phyloP scores from a whole-genome alignment of 1,284 basidiomycete species.

The Malassezia vespertilionis region DNA sequence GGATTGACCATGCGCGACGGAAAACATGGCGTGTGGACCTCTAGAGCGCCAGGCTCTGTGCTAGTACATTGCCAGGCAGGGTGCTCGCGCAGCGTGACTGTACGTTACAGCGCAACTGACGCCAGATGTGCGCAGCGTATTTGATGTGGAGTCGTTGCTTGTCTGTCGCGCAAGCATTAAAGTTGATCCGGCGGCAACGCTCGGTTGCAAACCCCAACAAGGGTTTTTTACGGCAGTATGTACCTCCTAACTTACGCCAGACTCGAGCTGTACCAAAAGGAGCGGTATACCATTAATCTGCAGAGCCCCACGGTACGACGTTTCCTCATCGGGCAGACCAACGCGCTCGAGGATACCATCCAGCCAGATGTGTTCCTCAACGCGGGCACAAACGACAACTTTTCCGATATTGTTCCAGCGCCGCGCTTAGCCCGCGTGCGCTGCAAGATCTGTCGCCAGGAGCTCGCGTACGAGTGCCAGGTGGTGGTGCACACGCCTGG shows the following conservation, averaged over 20 bases:
- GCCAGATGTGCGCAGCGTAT: conserved; percentile 46
- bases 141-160: conserved; percentile 44
- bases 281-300: conserved; percentile 45
- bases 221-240: conserved; percentile 45
- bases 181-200: conserved; percentile 32
- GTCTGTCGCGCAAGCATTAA: conserved; percentile 40
- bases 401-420: conserved; percentile 31
- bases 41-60: conserved; percentile 32
- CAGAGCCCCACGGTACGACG: conserved; percentile 44
- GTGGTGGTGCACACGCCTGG: conserved; percentile 40
- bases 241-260: conserved; percentile 1
- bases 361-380: conserved; percentile 3
- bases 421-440: too few species aligned
- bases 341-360: conserved; percentile 21
- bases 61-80: conserved; percentile 50
- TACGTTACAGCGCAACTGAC: background rate
- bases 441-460: conserved; percentile 39
- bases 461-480: conserved; percentile 34
- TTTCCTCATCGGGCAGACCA: conserved; percentile 48
- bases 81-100: conserved; percentile 40
- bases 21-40: conserved; percentile 27
- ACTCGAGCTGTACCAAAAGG: conserved; percentile 47
- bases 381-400: conserved; percentile 18
- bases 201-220: conserved; percentile 41
- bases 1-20: conserved; percentile 12